Conservation (phyloP, 2,329 filamentous ascomycete genomes). For the Arthrobotrys pseudoclavata region DNA sequence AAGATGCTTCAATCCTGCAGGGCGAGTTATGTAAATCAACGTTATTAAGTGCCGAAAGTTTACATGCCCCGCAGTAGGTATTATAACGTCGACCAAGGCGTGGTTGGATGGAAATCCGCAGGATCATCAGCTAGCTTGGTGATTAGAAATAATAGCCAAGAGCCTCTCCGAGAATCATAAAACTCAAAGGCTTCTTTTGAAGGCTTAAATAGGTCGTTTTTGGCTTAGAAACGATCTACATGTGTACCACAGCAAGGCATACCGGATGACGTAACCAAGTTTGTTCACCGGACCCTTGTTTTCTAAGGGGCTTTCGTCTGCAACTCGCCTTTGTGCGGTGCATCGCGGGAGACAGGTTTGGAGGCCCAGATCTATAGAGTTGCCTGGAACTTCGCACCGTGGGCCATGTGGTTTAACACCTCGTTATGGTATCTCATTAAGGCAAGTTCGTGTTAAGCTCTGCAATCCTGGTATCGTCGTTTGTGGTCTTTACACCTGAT, state of each 20-base stretch:
- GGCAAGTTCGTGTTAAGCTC: too few species aligned
- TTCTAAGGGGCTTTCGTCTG: neutral
- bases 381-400: constrained; percentile 2
- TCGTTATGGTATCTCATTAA: neutral
- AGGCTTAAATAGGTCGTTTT: neutral
- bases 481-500: too few species aligned
- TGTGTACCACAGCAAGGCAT: constrained; percentile 19
- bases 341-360: neutral
- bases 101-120: too few species aligned
- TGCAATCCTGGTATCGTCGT: too few species aligned
- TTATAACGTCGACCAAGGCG: too few species aligned
- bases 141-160: neutral
- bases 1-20: neutral
- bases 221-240: neutral
- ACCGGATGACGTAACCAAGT: constrained; percentile 19
- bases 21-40: constrained; percentile 12
- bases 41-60: constrained; percentile 14
- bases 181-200: neutral
- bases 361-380: constrained; percentile 22
- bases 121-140: too few species aligned
- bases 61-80: too few species aligned
- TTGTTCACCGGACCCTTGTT: constrained; percentile 11
- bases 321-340: constrained; percentile 3
- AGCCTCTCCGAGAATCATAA: neutral
- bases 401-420: constrained; percentile 1